Percentiles rank a stretch among this genome's conserved stretches.
Evolutionary conservation across 768 basidiomycete genomes (phyloP).

Genomic region (Boletellus sp.): DNA sequence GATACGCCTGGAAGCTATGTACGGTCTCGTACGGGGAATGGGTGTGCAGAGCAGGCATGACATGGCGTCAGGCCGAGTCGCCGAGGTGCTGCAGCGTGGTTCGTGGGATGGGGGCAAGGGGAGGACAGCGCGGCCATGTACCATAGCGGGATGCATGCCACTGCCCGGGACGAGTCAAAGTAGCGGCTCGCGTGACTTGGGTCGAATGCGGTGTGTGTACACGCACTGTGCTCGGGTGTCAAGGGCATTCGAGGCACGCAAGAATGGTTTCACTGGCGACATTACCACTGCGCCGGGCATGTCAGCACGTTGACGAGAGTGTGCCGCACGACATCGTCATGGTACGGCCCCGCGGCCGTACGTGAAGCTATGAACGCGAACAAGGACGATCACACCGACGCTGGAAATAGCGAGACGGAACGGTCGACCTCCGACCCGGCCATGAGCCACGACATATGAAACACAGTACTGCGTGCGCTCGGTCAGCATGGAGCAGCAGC

Average conservation of each 20-base stretch:
- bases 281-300: neutral
- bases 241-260: neutral
- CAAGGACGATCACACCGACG: neutral
- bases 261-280: constrained; percentile 1
- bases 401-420: neutral
- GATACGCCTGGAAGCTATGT: constrained; percentile 16
- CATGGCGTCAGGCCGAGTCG: neutral
- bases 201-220: neutral
- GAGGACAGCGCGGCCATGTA: neutral
- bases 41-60: neutral
- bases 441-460: neutral
- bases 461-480: neutral
- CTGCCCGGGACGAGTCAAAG: neutral
- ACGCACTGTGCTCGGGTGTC: constrained; percentile 1
- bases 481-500: neutral
- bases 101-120: neutral
- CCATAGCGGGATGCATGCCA: neutral
- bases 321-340: neutral
- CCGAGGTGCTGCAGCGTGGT: neutral
- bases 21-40: neutral
- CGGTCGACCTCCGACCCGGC: neutral
- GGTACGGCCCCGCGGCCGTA: neutral
- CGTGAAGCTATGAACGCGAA: too few species aligned
- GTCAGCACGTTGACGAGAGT: neutral
- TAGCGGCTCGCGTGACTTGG: neutral